Conservation (phyloP, 164 flowering plant species). For the Taxillus chinensis region DNA sequence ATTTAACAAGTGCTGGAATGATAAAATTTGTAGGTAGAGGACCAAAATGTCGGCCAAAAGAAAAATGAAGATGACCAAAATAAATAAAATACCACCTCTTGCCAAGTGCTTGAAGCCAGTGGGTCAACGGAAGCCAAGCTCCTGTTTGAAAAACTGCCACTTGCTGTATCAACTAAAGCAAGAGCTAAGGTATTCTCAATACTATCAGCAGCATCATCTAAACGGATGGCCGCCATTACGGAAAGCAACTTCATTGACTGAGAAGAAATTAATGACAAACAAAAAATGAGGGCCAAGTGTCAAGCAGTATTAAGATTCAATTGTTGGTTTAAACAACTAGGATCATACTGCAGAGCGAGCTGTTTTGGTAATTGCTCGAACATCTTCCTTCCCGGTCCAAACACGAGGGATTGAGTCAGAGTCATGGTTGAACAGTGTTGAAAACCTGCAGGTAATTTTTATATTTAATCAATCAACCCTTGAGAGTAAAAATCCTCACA, state of each 20-base stretch:
- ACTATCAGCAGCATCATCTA: slow-evolving; percentile 59
- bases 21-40: not conserved
- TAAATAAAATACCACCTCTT: slow-evolving; percentile 41
- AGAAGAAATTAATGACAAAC: slow-evolving; percentile 2
- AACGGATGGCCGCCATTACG: slow-evolving; percentile 78
- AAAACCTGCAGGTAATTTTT: slow-evolving; percentile 43
- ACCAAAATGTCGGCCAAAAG: not conserved
- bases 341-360: slow-evolving; percentile 82
- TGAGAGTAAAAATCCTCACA: not conserved
- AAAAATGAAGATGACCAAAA: too few relatives aligned
- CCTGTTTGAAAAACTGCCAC: slow-evolving; percentile 24
- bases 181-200: slow-evolving; percentile 57
- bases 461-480: slow-evolving; percentile 5
- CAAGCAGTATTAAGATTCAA: not conserved
- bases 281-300: not conserved
- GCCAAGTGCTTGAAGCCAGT: slow-evolving; percentile 97
- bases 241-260: slow-evolving; percentile 95
- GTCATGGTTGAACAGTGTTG: slow-evolving; percentile 81
- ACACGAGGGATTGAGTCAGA: slow-evolving; percentile 95
- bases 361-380: slow-evolving; percentile 75
- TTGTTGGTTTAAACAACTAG: not conserved
- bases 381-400: slow-evolving; percentile 97
- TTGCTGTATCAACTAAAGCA: slow-evolving; percentile 54
- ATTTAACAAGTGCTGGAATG: not conserved
- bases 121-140: slow-evolving; percentile 59